Evolutionary conservation across 2,329 filamentous ascomycete species (phyloP).

Genomic region (Diaporthe humulicola): DNA sequence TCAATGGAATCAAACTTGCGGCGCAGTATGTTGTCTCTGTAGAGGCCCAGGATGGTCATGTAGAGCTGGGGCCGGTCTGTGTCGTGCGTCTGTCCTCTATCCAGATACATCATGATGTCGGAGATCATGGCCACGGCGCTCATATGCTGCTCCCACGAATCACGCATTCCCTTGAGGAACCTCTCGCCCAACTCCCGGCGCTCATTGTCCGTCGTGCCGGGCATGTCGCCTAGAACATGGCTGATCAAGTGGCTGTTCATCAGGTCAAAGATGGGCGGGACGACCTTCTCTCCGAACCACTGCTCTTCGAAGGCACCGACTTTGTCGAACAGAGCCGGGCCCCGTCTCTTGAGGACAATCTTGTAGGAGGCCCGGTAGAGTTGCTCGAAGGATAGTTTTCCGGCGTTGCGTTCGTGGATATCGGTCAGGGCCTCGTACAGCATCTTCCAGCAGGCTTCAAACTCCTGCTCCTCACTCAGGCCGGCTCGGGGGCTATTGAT

Average conservation of each 20-base stretch:
- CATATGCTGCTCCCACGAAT: constrained; percentile 90
- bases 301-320: constrained; percentile 85
- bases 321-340: constrained; percentile 82
- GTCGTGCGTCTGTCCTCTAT: constrained; percentile 85
- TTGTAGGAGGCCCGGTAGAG: constrained; percentile 95
- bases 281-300: constrained; percentile 84
- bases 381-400: constrained; percentile 91
- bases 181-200: constrained; percentile 84
- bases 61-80: constrained; percentile 80
- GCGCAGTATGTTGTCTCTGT: constrained; percentile 86
- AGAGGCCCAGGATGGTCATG: constrained; percentile 85
- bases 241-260: constrained; percentile 77
- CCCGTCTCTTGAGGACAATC: constrained; percentile 90
- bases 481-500: constrained; percentile 25
- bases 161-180: constrained; percentile 82
- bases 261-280: constrained; percentile 76
- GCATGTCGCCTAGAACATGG: constrained; percentile 68
- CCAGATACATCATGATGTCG: constrained; percentile 98
- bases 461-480: constrained; percentile 75
- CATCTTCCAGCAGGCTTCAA: constrained; percentile 86
- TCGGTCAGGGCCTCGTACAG: constrained; percentile 83
- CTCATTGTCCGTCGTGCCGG: constrained; percentile 79
- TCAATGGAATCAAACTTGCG: constrained; percentile 53
- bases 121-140: constrained; percentile 96
- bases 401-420: constrained; percentile 94